phyloP scores from a whole-genome alignment of 192 early-diverging fungal species.

The Podila horticola region DNA sequence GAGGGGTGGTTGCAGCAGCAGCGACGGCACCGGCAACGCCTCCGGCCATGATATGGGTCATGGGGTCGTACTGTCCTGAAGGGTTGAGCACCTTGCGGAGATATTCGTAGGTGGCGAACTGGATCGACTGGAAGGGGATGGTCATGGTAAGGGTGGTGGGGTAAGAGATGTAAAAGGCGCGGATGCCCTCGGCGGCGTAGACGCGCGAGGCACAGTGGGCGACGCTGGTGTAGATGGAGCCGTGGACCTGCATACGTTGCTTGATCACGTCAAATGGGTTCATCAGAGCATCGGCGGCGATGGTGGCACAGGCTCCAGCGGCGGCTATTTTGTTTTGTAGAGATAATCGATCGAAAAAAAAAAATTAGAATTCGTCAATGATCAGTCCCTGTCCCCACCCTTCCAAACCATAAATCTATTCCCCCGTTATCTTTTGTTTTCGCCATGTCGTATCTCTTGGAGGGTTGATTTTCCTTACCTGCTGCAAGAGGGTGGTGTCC shows the following conservation, averaged over 20 bases:
- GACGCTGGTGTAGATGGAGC: conserved; percentile 75
- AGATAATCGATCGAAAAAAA: background rate
- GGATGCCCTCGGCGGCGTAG: conserved; percentile 79
- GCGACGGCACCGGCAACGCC: conserved; percentile 91
- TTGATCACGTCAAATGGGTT: conserved; percentile 98
- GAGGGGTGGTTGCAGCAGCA: conserved; percentile 87
- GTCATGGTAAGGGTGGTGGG: conserved; percentile 95
- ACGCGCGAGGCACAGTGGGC: conserved; percentile 77
- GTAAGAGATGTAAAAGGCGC: conserved; percentile 93
- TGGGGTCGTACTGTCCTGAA: conserved; percentile 82
- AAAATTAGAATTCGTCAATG: background rate
- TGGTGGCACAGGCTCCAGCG: conserved; percentile 92
- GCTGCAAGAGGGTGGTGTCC: conserved; percentile 72
- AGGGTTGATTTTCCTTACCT: conserved; percentile 41
- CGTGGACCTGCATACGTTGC: conserved; percentile 94
- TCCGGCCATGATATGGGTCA: conserved; percentile 87
- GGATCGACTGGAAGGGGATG: conserved; percentile 94
- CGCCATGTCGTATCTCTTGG: background rate
- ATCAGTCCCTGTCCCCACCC: too few relatives aligned
- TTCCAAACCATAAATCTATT: background rate
- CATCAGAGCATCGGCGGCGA: conserved; percentile 90
- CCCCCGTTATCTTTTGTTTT: background rate
- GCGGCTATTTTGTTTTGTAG: conserved; percentile 57
- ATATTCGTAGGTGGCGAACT: conserved; percentile 93
- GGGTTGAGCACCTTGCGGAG: conserved; percentile 89